These are phyloP conservation scores for Pholiota conissans DNA, from an alignment of 768 basidiomycete genomes.

Conservation along the genomic window DNA sequence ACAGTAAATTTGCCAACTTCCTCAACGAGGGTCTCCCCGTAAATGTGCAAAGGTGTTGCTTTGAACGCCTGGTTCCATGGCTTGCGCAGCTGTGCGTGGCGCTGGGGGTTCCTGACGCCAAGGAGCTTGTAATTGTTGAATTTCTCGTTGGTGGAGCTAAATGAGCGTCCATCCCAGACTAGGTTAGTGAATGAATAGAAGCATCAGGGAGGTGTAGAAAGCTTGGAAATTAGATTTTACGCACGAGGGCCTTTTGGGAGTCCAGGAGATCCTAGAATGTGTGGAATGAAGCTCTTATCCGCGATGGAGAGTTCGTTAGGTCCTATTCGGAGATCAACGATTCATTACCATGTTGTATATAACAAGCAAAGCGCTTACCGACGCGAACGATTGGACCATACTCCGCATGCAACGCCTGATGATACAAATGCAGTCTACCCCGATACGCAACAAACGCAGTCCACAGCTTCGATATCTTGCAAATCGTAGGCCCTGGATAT, in stretches of 20 bases:
- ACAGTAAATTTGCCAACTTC: constrained; percentile 23
- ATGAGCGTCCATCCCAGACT: constrained; percentile 28
- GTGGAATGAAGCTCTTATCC: constrained; percentile 27
- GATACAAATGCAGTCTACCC: constrained; percentile 46
- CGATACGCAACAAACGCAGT: constrained; percentile 27
- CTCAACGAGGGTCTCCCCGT: constrained; percentile 19
- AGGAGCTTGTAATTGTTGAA: constrained; percentile 22
- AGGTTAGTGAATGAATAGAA: background rate
- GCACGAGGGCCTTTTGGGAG: constrained; percentile 40
- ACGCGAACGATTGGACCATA: constrained; percentile 63
- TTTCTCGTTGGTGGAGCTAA: constrained; percentile 4
- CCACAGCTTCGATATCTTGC: constrained; percentile 41
- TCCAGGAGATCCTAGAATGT: constrained; percentile 34
- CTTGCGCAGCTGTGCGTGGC: constrained; percentile 34
- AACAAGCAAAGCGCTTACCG: constrained; percentile 45
- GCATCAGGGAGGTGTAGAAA: background rate
- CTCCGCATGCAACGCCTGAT: constrained; percentile 43
- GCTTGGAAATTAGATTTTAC: constrained; percentile 9
- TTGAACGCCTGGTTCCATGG: constrained; percentile 41
- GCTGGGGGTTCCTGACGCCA: constrained; percentile 27
- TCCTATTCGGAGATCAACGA: background rate
- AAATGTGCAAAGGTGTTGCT: constrained; percentile 28
- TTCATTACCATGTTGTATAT: too few species aligned
- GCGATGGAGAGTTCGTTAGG: constrained; percentile 42
- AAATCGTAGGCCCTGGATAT: constrained; percentile 45